These are phyloP conservation scores for Tylopilus rubrobrunneus DNA, from an alignment of 768 basidiomycete species.

Conservation along the genomic window DNA sequence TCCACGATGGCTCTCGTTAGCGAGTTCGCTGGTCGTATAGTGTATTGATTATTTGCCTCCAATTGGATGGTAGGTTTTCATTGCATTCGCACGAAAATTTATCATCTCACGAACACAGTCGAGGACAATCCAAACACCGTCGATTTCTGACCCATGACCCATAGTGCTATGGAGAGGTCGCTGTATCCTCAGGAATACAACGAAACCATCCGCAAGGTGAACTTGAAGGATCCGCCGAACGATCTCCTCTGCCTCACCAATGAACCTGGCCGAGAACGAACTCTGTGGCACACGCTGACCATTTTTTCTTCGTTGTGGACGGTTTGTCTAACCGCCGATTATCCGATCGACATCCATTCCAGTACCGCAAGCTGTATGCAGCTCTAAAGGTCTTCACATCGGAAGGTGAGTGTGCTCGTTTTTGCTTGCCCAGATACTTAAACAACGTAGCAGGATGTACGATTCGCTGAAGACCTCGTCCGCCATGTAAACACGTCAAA, in stretches of 20 bases:
- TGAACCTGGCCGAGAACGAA: constrained; percentile 42
- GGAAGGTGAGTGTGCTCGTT: constrained; percentile 20
- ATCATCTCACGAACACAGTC: constrained; percentile 41
- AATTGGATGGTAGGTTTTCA: constrained; percentile 81
- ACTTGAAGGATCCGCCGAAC: constrained; percentile 78
- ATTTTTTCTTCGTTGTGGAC: constrained; percentile 71
- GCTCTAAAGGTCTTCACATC: constrained; percentile 29
- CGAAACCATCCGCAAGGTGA: constrained; percentile 58
- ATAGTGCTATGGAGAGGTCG: constrained; percentile 51
- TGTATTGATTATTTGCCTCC: constrained; percentile 79
- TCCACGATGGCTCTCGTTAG: constrained; percentile 57
- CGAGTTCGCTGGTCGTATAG: constrained; percentile 71
- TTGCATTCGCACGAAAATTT: constrained; percentile 67
- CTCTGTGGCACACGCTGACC: constrained; percentile 78
- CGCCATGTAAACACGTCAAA: constrained; percentile 58
- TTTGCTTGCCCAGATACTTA: not conserved
- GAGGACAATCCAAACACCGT: constrained; percentile 48
- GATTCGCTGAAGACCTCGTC: constrained; percentile 59
- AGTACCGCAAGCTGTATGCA: constrained; percentile 28
- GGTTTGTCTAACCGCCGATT: constrained; percentile 63
- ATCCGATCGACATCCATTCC: constrained; percentile 38
- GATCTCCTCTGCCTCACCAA: constrained; percentile 66
- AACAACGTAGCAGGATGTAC: constrained; percentile 36
- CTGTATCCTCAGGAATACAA: constrained; percentile 76
- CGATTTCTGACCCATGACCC: constrained; percentile 75